Evolutionary conservation across 2,329 filamentous ascomycete species (phyloP).

Genomic region (Alternaria incomplexa): DNA sequence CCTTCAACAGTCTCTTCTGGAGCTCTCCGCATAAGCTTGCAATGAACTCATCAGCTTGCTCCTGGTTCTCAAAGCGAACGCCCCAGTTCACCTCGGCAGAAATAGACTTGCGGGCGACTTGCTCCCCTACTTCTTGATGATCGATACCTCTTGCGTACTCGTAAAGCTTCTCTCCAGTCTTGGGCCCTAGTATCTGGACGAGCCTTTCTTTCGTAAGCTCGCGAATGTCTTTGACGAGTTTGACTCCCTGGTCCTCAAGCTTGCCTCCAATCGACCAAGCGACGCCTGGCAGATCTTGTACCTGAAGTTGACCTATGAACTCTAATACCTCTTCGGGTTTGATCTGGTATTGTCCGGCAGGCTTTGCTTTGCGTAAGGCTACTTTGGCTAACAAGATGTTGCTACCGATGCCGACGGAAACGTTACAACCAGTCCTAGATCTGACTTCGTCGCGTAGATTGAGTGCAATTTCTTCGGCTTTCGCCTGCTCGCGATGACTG

Average conservation of each 20-base stretch:
- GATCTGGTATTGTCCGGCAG: slow-evolving; percentile 89
- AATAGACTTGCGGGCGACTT: slow-evolving; percentile 87
- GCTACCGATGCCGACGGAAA: slow-evolving; percentile 89
- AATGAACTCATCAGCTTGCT: slow-evolving; percentile 93
- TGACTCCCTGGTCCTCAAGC: slow-evolving; percentile 84
- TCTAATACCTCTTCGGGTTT: slow-evolving; percentile 79
- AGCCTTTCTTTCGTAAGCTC: slow-evolving; percentile 78
- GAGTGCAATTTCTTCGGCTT: slow-evolving; percentile 73
- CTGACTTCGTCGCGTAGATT: slow-evolving; percentile 73
- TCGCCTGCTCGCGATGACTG: slow-evolving; percentile 78
- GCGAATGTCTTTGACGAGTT: slow-evolving; percentile 81
- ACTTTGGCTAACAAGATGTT: slow-evolving; percentile 94
- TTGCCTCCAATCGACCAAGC: slow-evolving; percentile 87
- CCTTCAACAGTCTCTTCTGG: slow-evolving; percentile 77
- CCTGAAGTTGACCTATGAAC: slow-evolving; percentile 77
- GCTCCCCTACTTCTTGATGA: slow-evolving; percentile 81
- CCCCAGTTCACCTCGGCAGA: slow-evolving; percentile 99
- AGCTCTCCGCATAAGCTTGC: slow-evolving; percentile 84
- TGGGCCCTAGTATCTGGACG: slow-evolving; percentile 77
- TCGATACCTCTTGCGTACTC: slow-evolving; percentile 93
- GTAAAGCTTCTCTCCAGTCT: slow-evolving; percentile 89
- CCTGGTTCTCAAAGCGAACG: slow-evolving; percentile 88
- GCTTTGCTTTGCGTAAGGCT: slow-evolving; percentile 88
- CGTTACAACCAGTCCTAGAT: slow-evolving; percentile 77
- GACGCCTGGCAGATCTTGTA: slow-evolving; percentile 88